phyloP scores from a whole-genome alignment of 305 asterid species.

The Salvia sclarea region DNA sequence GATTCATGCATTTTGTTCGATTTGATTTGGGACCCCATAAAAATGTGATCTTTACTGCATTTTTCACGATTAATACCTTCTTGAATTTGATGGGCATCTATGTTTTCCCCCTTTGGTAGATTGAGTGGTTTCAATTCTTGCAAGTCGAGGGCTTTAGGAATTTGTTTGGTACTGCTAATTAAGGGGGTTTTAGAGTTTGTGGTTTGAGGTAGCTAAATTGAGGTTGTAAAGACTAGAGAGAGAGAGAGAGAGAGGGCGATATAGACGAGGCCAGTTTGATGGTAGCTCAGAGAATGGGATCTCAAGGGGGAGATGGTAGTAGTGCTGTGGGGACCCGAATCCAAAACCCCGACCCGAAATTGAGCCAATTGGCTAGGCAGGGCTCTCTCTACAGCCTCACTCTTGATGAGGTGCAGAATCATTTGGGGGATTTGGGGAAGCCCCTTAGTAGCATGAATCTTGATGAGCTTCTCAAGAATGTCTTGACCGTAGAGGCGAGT shows the following conservation, averaged over 20 bases:
- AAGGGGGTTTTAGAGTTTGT: slow-evolving; percentile 31
- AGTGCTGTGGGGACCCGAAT: slow-evolving; percentile 39
- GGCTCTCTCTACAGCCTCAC: slow-evolving; percentile 88
- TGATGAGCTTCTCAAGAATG: slow-evolving; percentile 84
- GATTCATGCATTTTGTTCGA: slow-evolving; percentile 27
- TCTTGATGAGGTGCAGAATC: slow-evolving; percentile 84
- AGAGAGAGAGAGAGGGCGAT: slow-evolving; percentile 25
- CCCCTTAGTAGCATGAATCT: slow-evolving; percentile 87
- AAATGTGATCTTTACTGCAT: slow-evolving; percentile 25
- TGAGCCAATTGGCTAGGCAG: slow-evolving; percentile 54
- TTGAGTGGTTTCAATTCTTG: slow-evolving; percentile 39
- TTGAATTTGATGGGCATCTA: slow-evolving; percentile 37
- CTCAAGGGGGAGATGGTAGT: slow-evolving; percentile 58
- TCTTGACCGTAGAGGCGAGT: slow-evolving; percentile 58
- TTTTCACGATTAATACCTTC: slow-evolving; percentile 21
- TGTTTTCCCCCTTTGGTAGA: slow-evolving; percentile 25
- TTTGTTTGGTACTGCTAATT: slow-evolving; percentile 34
- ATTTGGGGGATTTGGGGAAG: slow-evolving; percentile 83
- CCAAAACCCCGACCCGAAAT: slow-evolving; percentile 49
- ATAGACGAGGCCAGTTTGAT: slow-evolving; percentile 33
- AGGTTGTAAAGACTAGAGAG: slow-evolving; percentile 7
- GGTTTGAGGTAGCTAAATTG: slow-evolving; percentile 26
- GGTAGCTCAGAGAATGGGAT: slow-evolving; percentile 67
- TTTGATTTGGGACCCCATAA: slow-evolving; percentile 27
- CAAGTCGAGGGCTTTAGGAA: slow-evolving; percentile 32